These are phyloP conservation scores for Collybia mongolica DNA, from an alignment of 768 basidiomycete species.

Conservation along the genomic window DNA sequence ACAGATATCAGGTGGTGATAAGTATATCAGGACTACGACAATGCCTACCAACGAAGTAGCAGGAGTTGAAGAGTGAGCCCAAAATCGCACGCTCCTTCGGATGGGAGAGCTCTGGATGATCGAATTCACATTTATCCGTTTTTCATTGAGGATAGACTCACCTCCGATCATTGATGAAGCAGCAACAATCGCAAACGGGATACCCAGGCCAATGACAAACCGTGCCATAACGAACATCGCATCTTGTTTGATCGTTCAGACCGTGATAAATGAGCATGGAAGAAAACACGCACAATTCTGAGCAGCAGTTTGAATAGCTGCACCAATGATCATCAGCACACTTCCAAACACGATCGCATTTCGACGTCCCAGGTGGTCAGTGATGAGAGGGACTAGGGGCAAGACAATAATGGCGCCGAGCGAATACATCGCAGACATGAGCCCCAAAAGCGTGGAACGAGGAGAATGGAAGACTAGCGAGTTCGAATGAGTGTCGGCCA, in stretches of 20 bases:
- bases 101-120: slow-evolving; percentile 53
- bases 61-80: slow-evolving; percentile 63
- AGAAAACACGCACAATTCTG: slow-evolving; percentile 41
- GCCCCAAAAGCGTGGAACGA: slow-evolving; percentile 51
- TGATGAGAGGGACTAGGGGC: slow-evolving; percentile 50
- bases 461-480: slow-evolving; percentile 51
- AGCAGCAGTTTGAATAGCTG: slow-evolving; percentile 41
- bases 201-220: slow-evolving; percentile 56
- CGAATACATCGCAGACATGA: slow-evolving; percentile 58
- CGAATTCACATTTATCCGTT: not conserved
- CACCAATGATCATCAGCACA: slow-evolving; percentile 47
- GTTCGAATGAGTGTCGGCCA: not conserved
- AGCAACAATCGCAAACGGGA: slow-evolving; percentile 60
- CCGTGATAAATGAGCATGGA: not conserved
- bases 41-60: slow-evolving; percentile 52
- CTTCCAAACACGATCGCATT: slow-evolving; percentile 52
- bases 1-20: not conserved
- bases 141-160: slow-evolving; percentile 8
- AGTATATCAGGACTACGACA: not conserved
- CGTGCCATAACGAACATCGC: slow-evolving; percentile 60
- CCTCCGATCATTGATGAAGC: slow-evolving; percentile 66
- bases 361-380: slow-evolving; percentile 51
- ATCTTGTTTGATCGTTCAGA: slow-evolving; percentile 26
- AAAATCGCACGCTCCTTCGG: slow-evolving; percentile 68
- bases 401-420: slow-evolving; percentile 56